phyloP scores from a whole-genome alignment of 106 monocot genomes.

The Cymbidium sinense region DNA sequence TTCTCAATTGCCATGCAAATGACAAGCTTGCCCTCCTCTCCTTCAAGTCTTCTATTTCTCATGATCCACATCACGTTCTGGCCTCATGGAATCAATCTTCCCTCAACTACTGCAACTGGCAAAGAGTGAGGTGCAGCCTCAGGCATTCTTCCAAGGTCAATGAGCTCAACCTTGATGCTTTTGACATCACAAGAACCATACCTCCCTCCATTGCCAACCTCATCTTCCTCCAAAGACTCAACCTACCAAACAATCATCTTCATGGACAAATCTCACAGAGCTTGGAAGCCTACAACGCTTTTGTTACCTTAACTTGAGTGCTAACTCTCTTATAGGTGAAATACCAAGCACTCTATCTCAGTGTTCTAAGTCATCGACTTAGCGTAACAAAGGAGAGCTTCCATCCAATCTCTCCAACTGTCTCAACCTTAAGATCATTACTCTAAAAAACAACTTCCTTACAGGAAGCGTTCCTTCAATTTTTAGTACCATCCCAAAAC shows the following conservation, averaged over 20 bases:
- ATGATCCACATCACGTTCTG: slow-evolving; percentile 10
- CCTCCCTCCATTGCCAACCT: slow-evolving; percentile 33
- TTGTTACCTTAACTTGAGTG: slow-evolving; percentile 11
- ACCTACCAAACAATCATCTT: slow-evolving; percentile 21
- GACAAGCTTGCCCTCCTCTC: slow-evolving; percentile 20
- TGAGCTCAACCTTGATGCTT: slow-evolving; percentile 9
- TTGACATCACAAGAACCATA: slow-evolving; percentile 14
- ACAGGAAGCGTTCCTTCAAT: slow-evolving; percentile 18
- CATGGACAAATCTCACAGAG: slow-evolving; percentile 17
- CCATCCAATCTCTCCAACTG: slow-evolving; percentile 25
- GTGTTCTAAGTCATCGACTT: slow-evolving; percentile 7
- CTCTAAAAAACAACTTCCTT: slow-evolving; percentile 13
- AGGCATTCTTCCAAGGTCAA: slow-evolving; percentile 10
- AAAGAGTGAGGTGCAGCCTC: slow-evolving; percentile 41
- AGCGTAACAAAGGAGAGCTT: slow-evolving; percentile 20
- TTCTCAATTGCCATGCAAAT: background rate
- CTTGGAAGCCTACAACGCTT: slow-evolving; percentile 15
- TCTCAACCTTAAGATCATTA: slow-evolving; percentile 3
- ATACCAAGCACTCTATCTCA: slow-evolving; percentile 15
- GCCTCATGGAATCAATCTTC: slow-evolving; percentile 31
- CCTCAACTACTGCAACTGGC: slow-evolving; percentile 18
- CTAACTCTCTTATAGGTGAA: slow-evolving; percentile 15
- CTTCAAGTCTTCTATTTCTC: slow-evolving; percentile 27
- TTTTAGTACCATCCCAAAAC: slow-evolving; percentile 8
- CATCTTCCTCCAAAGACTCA: slow-evolving; percentile 25